Evolutionary conservation across 345 rosid species (phyloP), one percentile per base, ranked within the genome.

Genomic region (Conringia planisiliqua): DNA sequence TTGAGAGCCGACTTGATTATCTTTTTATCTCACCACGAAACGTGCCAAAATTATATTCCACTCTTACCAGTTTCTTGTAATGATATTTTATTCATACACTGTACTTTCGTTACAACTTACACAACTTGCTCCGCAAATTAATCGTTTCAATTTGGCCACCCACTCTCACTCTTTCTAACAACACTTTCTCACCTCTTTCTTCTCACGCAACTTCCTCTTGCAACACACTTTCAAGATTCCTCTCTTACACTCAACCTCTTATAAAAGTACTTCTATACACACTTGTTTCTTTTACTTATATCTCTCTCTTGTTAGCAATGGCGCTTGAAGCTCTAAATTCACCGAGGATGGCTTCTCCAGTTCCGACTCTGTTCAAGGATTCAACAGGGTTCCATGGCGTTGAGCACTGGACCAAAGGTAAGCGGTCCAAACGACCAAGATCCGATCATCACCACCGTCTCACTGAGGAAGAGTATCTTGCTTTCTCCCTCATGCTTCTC

Each of bases 321-420:
- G 85, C 84, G 14, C 79, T 85, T 47, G 83, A 85, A 52, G 83
- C 88, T 71, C 76, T 85, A 4, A 81, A 83, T 18, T 75, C 79
- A 27, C 79, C 74, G 3, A 78, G 84, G 22, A 20, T 85, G 2
- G 47, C 73, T 7, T 33, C 78, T 42, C 66, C 51, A 11, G 7
- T 2, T 26, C 72, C 65, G 0, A 33, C 16, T 65, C 66, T 35
- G 14, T 68, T 67, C 10, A 20, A 73, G 0, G 59, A 60, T 24
- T 26, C 78, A 42, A 8, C 55, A 8, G 7, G 48, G n/a, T 51
- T 77, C 27, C 26, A 26, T 47, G 77, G 83, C 55, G 6, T 70
- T 58, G 46, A 71, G 13, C 73, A 78, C 0, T 76, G 83, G 84
- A 29, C 62, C 6, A 85, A 83, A 62, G 38, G 86, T 16, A 85